Evolutionary conservation across 1,139 yeast genomes (phyloP), one percentile per base, ranked within the genome.

Genomic region (Debaryomyces robertsiae): DNA sequence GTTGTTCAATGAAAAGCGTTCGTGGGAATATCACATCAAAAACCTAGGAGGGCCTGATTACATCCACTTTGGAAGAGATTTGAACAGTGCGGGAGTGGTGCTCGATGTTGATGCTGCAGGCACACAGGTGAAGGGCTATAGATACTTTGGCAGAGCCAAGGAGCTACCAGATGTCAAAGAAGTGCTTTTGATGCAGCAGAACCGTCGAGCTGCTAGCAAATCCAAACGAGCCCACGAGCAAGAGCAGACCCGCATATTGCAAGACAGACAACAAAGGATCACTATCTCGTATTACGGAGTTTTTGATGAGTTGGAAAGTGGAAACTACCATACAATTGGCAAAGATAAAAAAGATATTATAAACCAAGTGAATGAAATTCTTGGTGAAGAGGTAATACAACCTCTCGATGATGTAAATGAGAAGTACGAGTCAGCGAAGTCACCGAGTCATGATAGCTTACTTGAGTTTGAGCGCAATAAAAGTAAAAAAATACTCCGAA

Each of bases 141-240:
- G 86, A 47, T 90, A 87, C 59, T 90, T 81, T 63, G 97, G 97
- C 0, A 63, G 96, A 36, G 96, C 96, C 0, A 73, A 79, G 40
- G 94, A 88, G 35, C 63, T 90, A 10, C 87, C 91, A 0, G 96
- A 88, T 49, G 91, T 84, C 3, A 75, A 78, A 46, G 75, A 77
- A 46, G 49, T 81, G 27, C 51, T 83, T 23, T 67, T 73, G 43
- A 58, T 63, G 32, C 63, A 63, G 32, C 60, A 64, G 36, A 53
- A 54, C 34, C 66, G 23, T 30, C 9, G 30, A 30, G 31, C 40
- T 24, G 42, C 42, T 40, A 42, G 25, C 18, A 46, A 39, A 31
- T 18, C 36, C 9, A 34, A 38, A 38, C 48, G 64, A 44, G 49
- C 50, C 23, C 38, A 47, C 14, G 41, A 45, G 23, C 48, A 47